Percentiles rank a stretch among this genome's conserved stretches.
phyloP scores from a whole-genome alignment of 129 eudicot species.

The Cynara cardunculus region DNA sequence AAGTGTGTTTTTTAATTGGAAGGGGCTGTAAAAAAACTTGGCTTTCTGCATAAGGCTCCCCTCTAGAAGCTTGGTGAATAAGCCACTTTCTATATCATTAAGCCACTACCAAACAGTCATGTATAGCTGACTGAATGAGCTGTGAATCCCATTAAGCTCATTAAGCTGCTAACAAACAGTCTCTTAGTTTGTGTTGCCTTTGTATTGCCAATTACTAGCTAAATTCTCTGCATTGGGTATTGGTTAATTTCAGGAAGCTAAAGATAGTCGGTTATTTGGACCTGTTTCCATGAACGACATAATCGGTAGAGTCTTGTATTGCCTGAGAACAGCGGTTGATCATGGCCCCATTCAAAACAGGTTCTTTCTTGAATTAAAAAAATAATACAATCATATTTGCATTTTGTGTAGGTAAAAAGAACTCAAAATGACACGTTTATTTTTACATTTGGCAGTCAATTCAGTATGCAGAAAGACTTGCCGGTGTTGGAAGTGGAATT shows the following conservation, averaged over 20 bases:
- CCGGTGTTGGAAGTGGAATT: conserved; percentile 87
- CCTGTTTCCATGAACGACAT: conserved; percentile 79
- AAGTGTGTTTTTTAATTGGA: too few species aligned
- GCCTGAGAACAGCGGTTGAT: conserved; percentile 83
- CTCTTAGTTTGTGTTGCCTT: too few species aligned
- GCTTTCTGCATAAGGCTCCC: too few species aligned
- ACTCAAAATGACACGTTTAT: not conserved
- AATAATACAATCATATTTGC: not conserved
- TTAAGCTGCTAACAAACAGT: too few species aligned
- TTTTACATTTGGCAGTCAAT: conserved; percentile 44
- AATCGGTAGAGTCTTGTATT: conserved; percentile 83
- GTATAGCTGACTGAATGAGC: too few species aligned
- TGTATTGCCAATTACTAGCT: too few species aligned
- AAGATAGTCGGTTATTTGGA: conserved; percentile 94
- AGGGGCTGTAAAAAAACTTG: too few species aligned
- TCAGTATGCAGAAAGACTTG: conserved; percentile 57
- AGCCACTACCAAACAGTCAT: too few species aligned
- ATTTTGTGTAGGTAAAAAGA: not conserved
- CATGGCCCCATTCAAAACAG: conserved; percentile 94
- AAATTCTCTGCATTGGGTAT: not conserved
- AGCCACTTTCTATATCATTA: too few species aligned
- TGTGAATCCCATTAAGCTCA: too few species aligned
- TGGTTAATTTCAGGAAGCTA: conserved; percentile 62
- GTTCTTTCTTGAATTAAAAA: conserved; percentile 29
- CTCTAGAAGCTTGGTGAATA: too few species aligned